phyloP scores from a whole-genome alignment of 73 alveolate species.

The Tetrahymena malaccensis region DNA sequence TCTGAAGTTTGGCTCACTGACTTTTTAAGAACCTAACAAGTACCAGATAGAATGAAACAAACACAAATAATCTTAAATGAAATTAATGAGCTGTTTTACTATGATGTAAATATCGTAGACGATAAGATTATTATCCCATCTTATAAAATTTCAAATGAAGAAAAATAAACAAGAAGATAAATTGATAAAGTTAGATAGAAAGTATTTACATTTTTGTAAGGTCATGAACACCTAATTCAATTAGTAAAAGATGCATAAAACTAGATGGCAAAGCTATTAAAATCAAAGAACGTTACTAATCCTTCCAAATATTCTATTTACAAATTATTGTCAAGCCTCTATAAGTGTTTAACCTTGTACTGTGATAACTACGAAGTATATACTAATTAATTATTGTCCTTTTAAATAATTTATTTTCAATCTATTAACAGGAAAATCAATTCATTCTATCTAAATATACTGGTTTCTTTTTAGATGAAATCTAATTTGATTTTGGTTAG shows the following conservation, averaged over 20 bases:
- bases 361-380: slow-evolving; percentile 1
- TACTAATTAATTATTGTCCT: background rate
- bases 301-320: background rate
- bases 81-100: background rate
- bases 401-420: background rate
- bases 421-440: background rate
- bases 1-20: slow-evolving; percentile 38
- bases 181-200: slow-evolving; percentile 20
- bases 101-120: background rate
- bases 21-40: background rate
- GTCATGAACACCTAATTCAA: slow-evolving; percentile 18
- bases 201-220: slow-evolving; percentile 17
- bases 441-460: slow-evolving; percentile 2
- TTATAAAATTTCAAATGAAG: background rate
- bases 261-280: slow-evolving; percentile 4
- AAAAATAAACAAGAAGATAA: background rate
- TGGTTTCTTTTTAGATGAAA: slow-evolving; percentile 30
- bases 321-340: slow-evolving; percentile 6
- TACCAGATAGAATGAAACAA: background rate
- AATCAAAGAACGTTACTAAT: background rate
- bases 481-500: slow-evolving; percentile 24
- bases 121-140: background rate
- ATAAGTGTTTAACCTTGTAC: slow-evolving; percentile 10
- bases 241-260: slow-evolving; percentile 32
- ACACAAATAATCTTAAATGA: background rate